Evolutionary conservation across 306 rosid genomes (phyloP).

Genomic region (Urtica urens): DNA sequence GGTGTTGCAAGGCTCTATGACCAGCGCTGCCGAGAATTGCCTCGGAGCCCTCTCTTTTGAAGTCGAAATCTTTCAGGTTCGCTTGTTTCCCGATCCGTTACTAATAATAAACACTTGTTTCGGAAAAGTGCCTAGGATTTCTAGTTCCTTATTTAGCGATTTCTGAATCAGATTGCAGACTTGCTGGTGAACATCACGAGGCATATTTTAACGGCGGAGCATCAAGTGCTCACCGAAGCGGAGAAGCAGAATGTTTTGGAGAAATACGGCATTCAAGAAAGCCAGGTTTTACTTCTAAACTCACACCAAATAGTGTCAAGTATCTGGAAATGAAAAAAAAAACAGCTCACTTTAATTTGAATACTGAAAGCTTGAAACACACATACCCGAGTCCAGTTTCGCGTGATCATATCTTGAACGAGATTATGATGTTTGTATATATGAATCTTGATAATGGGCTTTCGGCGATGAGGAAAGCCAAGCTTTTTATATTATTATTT

Average conservation of each 20-base stretch:
- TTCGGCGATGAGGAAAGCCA: too few relatives aligned
- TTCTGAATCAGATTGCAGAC: conserved; percentile 65
- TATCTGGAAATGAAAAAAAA: too few relatives aligned
- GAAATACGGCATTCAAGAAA: conserved; percentile 70
- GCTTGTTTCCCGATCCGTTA: conserved; percentile 9
- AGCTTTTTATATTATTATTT: too few relatives aligned
- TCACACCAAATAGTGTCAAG: too few relatives aligned
- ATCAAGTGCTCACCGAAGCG: conserved; percentile 41
- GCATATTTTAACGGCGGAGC: conserved; percentile 88
- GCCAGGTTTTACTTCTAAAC: conserved; percentile 45
- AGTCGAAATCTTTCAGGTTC: conserved; percentile 91
- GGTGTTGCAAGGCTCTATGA: conserved; percentile 49
- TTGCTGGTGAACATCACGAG: conserved; percentile 84
- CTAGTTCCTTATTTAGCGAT: not conserved
- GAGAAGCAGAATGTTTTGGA: conserved; percentile 60
- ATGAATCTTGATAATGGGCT: too few relatives aligned
- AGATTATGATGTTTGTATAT: too few relatives aligned
- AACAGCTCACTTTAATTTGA: too few relatives aligned
- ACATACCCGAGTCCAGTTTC: too few relatives aligned
- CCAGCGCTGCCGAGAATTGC: conserved; percentile 70
- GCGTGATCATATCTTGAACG: too few relatives aligned
- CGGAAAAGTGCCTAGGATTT: not conserved
- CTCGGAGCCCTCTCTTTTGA: conserved; percentile 39
- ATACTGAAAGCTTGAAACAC: too few relatives aligned
- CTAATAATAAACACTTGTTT: not conserved